Conservation (phyloP, 768 basidiomycete species). For the Xanthoconium stramineum region DNA sequence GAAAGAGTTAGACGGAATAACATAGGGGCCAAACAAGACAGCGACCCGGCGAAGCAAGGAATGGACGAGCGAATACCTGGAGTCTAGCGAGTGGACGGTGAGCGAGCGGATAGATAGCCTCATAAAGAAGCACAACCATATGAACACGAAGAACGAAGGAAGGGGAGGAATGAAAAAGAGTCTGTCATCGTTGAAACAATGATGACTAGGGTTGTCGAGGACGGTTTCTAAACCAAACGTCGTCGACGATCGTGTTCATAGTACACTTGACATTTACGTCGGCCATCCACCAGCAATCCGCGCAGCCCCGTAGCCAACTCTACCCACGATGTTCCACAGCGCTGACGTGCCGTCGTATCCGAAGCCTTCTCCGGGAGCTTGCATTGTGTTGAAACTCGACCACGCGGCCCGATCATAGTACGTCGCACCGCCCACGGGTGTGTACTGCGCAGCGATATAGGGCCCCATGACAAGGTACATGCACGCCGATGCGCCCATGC, state of each 20-base stretch:
- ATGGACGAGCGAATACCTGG: slow-evolving; percentile 3
- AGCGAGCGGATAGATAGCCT: slow-evolving; percentile 14
- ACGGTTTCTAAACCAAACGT: background rate
- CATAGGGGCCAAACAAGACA: background rate
- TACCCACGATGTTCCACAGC: slow-evolving; percentile 68
- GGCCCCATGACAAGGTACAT: slow-evolving; percentile 61
- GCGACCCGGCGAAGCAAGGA: background rate
- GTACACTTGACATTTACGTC: slow-evolving; percentile 38
- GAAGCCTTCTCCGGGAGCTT: slow-evolving; percentile 70
- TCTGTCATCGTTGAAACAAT: slow-evolving; percentile 10
- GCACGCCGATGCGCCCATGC: slow-evolving; percentile 60
- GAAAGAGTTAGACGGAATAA: slow-evolving; percentile 1
- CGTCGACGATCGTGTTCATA: slow-evolving; percentile 5
- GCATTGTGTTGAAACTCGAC: slow-evolving; percentile 74
- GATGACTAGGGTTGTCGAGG: slow-evolving; percentile 7
- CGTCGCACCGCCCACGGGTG: slow-evolving; percentile 60
- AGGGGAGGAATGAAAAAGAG: background rate
- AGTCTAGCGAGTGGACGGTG: background rate
- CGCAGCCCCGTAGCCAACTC: slow-evolving; percentile 73
- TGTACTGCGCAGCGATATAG: slow-evolving; percentile 53
- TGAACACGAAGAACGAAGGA: slow-evolving; percentile 16
- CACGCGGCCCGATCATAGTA: slow-evolving; percentile 78
- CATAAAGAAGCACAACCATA: slow-evolving; percentile 17
- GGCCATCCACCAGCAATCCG: slow-evolving; percentile 77
- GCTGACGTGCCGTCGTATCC: slow-evolving; percentile 53